These are phyloP conservation scores for Platismatia glauca DNA, from an alignment of 495 filamentous ascomycete species.

Conservation along the genomic window DNA sequence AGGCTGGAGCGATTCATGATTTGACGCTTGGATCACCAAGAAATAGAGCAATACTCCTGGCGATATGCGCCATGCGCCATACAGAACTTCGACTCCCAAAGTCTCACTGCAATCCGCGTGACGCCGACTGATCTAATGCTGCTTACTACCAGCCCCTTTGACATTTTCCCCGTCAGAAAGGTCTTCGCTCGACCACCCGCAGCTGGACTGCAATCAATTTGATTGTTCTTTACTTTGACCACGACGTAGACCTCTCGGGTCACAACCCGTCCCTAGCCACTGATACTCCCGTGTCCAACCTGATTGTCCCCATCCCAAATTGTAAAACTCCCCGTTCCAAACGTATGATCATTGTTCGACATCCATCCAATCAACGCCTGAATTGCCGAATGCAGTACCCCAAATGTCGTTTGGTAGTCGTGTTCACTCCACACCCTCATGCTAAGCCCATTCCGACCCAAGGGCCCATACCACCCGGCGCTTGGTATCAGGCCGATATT, in stretches of 20 bases:
- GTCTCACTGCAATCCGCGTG: background rate
- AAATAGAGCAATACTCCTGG: background rate
- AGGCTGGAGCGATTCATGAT: background rate
- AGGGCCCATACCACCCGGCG: background rate
- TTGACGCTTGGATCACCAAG: background rate
- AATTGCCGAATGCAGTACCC: background rate
- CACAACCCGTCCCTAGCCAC: background rate
- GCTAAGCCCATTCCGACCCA: background rate
- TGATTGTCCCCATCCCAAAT: background rate
- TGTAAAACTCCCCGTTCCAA: background rate
- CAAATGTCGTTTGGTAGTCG: background rate
- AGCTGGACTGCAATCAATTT: background rate
- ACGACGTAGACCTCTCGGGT: background rate
- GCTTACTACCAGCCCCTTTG: background rate
- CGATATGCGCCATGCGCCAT: background rate
- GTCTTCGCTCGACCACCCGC: background rate
- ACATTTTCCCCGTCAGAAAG: background rate
- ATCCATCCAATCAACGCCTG: background rate
- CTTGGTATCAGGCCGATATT: slow-evolving; percentile 1
- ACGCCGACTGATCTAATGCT: background rate
- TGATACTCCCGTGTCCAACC: slow-evolving; percentile 5
- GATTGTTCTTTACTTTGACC: background rate
- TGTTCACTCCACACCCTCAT: background rate
- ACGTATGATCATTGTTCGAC: background rate
- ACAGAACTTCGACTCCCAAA: background rate